Percentiles rank a stretch among this genome's conserved stretches.
These are phyloP conservation scores for Brassica balearica DNA, from an alignment of 441 rosid genomes.

Conservation along the genomic window DNA sequence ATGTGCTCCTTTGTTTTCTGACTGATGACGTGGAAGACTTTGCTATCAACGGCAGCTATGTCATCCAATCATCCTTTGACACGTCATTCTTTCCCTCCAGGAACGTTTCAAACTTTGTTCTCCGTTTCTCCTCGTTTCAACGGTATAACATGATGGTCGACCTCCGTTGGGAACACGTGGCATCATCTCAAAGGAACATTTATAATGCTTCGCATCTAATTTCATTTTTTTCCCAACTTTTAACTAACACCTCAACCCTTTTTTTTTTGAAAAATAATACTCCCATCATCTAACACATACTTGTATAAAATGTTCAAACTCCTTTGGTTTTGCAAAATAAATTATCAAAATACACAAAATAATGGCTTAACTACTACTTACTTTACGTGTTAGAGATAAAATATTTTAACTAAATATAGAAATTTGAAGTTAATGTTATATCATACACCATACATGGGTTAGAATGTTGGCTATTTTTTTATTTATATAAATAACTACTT, in stretches of 20 bases:
- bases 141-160: constrained; percentile 5
- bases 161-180: not conserved
- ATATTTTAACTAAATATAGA: not conserved
- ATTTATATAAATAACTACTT: not conserved
- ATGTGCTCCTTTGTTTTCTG: constrained; percentile 36
- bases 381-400: not conserved
- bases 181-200: not conserved
- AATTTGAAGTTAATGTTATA: not conserved
- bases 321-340: not conserved
- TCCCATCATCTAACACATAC: not conserved
- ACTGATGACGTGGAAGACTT: constrained; percentile 41
- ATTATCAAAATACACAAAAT: not conserved
- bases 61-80: constrained; percentile 13
- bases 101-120: constrained; percentile 39
- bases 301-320: not conserved
- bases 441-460: not conserved
- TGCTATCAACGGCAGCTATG: constrained; percentile 23
- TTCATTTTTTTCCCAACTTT: not conserved
- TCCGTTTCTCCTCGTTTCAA: constrained; percentile 9
- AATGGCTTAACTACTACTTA: not conserved
- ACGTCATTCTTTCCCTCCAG: constrained; percentile 30
- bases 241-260: not conserved
- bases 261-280: too few species aligned
- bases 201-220: not conserved
- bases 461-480: not conserved